A percentile compares a stretch with the other conserved stretches of the same genome.
Evolutionary conservation across 495 filamentous ascomycete species (phyloP).

Genomic region (Penicillium ochrochloron): DNA sequence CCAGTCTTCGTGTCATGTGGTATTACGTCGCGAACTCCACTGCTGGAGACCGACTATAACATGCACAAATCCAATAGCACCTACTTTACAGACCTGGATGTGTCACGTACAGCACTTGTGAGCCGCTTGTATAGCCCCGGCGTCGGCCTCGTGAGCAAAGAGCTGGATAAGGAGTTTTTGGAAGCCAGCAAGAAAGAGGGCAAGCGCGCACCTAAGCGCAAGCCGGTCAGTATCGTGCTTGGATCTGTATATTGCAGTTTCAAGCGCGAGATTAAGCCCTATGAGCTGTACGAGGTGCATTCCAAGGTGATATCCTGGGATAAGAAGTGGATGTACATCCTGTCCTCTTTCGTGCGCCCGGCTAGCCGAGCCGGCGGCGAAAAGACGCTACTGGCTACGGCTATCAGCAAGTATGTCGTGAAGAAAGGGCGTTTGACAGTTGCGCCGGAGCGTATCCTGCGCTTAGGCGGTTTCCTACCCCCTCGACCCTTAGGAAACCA

Average conservation of each 20-base stretch:
- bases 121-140: slow-evolving; percentile 63
- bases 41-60: slow-evolving; percentile 70
- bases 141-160: slow-evolving; percentile 52
- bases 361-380: slow-evolving; percentile 46
- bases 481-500: slow-evolving; percentile 25
- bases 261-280: slow-evolving; percentile 69
- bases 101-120: slow-evolving; percentile 66
- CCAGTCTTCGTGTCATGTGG: slow-evolving; percentile 60
- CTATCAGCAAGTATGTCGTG: slow-evolving; percentile 84
- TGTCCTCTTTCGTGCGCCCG: slow-evolving; percentile 70
- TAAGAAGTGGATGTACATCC: slow-evolving; percentile 80
- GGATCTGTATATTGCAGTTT: slow-evolving; percentile 70
- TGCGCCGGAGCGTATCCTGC: slow-evolving; percentile 75
- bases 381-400: slow-evolving; percentile 71
- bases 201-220: slow-evolving; percentile 46
- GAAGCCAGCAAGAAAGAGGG: slow-evolving; percentile 45
- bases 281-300: slow-evolving; percentile 68
- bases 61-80: slow-evolving; percentile 75
- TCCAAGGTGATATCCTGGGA: slow-evolving; percentile 74
- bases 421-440: slow-evolving; percentile 88
- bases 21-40: slow-evolving; percentile 55
- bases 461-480: slow-evolving; percentile 66
- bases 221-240: slow-evolving; percentile 57
- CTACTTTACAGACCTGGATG: slow-evolving; percentile 75
- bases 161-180: slow-evolving; percentile 47